Percentiles rank a stretch among this genome's conserved stretches.
phyloP scores from a whole-genome alignment of 768 basidiomycete species.

The Tylopilus plumbeoviolaceoides region DNA sequence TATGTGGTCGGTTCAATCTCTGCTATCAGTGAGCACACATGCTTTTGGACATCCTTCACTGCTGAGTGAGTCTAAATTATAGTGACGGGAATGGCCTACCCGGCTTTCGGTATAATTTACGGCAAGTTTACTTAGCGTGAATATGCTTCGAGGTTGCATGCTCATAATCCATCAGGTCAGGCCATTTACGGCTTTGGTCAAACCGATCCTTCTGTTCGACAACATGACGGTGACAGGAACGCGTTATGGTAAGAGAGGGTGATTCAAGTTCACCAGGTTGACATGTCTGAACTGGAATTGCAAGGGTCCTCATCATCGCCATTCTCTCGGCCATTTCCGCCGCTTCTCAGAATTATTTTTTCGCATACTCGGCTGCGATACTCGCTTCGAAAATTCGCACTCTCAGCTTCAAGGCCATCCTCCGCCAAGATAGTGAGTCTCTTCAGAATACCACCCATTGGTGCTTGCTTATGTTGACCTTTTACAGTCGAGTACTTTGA shows the following conservation, averaged over 20 bases:
- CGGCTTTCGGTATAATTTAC: conserved; percentile 68
- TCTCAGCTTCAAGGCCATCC: conserved; percentile 70
- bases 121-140: conserved; percentile 22
- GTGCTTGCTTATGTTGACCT: too few species aligned
- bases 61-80: not conserved
- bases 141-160: not conserved
- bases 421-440: conserved; percentile 80
- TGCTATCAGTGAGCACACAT: conserved; percentile 38
- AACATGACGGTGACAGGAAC: conserved; percentile 61
- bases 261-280: not conserved
- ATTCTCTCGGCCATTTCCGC: conserved; percentile 61
- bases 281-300: conserved; percentile 5
- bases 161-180: conserved; percentile 35
- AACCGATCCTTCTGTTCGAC: conserved; percentile 38
- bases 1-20: conserved; percentile 58
- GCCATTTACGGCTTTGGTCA: conserved; percentile 58
- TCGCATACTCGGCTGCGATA: conserved; percentile 61
- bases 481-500: too few species aligned
- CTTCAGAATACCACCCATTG: not conserved
- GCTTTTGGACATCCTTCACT: not conserved
- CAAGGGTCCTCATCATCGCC: conserved; percentile 76
- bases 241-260: conserved; percentile 51
- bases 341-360: conserved; percentile 66
- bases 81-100: conserved; percentile 63
- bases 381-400: conserved; percentile 69